Percentiles rank a stretch among this genome's conserved stretches.
phyloP scores from a whole-genome alignment of 257 asterid genomes.

The Solanum neorickii region DNA sequence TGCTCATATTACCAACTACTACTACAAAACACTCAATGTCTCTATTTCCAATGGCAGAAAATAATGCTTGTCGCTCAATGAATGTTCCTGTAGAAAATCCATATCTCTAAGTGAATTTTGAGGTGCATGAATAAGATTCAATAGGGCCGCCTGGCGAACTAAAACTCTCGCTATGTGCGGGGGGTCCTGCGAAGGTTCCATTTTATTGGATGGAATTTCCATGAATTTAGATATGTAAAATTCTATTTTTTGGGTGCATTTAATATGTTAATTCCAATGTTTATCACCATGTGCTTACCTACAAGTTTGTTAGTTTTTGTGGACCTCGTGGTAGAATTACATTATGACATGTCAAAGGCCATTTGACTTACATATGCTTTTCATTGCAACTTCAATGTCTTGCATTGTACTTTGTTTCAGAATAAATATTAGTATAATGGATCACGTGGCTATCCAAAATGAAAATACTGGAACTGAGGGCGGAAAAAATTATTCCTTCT shows the following conservation, averaged over 20 bases:
- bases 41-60: not conserved
- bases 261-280: not conserved
- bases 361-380: not conserved
- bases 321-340: not conserved
- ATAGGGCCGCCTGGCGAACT: not conserved
- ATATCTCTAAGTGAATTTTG: not conserved
- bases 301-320: not conserved
- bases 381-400: not conserved
- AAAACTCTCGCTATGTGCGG: not conserved
- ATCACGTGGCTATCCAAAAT: not conserved
- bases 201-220: not conserved
- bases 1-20: not conserved
- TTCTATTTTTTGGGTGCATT: not conserved
- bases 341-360: not conserved
- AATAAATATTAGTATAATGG: not conserved
- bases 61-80: not conserved
- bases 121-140: not conserved
- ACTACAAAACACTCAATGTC: not conserved
- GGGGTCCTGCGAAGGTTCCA: not conserved
- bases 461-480: not conserved
- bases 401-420: not conserved
- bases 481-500: not conserved
- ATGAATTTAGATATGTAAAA: no score
- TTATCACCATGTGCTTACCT: not conserved
- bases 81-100: not conserved